Conservation (phyloP, 129 eudicot genomes). For the Arctium minus region DNA sequence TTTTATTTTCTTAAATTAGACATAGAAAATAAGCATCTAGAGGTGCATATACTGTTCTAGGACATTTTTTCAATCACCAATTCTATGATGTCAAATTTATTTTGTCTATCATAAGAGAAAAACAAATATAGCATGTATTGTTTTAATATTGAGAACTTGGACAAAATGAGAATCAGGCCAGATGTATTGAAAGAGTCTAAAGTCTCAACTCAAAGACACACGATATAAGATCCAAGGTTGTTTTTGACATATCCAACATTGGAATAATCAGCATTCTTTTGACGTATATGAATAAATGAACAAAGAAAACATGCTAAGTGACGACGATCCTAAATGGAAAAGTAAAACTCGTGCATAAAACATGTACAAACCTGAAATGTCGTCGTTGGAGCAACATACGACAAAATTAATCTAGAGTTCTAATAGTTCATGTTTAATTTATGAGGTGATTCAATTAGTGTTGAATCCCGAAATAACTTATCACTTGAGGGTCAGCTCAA, state of each 20-base stretch:
- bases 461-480: neutral
- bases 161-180: slow-evolving; percentile 3
- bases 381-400: neutral
- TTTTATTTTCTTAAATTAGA: neutral
- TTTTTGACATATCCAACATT: slow-evolving; percentile 1
- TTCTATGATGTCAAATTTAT: neutral
- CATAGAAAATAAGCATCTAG: neutral
- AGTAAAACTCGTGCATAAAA: neutral
- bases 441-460: neutral
- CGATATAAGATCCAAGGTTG: neutral
- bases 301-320: neutral
- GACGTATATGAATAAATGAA: neutral
- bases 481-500: neutral
- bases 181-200: slow-evolving; percentile 3
- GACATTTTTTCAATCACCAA: neutral
- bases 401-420: neutral
- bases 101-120: neutral
- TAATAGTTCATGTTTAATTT: neutral
- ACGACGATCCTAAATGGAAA: neutral
- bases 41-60: slow-evolving; percentile 1
- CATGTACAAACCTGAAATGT: neutral
- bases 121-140: neutral
- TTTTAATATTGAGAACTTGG: neutral
- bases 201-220: neutral
- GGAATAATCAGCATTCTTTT: slow-evolving; percentile 1